phyloP scores from a whole-genome alignment of 1,139 yeast genomes.

The Nakaseomyces uthaithaninus region DNA sequence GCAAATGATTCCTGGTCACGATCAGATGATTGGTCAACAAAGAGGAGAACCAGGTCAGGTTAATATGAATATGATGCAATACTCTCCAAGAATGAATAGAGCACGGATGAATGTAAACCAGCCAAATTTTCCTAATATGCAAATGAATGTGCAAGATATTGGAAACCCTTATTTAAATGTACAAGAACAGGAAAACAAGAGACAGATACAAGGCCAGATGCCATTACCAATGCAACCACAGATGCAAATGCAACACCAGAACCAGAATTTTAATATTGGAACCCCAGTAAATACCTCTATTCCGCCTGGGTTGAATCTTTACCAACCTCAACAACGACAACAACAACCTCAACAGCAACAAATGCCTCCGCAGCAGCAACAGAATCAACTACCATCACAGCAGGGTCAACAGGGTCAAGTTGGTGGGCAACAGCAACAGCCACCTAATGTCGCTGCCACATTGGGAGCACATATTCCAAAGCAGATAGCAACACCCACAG shows the following conservation, averaged over 20 bases:
- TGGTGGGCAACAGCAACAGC: conserved; percentile 8
- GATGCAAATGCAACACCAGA: conserved; percentile 6
- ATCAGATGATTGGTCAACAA: conserved; percentile 23
- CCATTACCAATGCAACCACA: conserved; percentile 4
- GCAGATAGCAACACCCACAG: conserved; percentile 10
- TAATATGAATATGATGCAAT: conserved; percentile 6
- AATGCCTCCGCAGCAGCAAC: conserved; percentile 8
- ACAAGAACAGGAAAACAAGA: conserved; percentile 6
- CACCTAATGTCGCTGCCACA: conserved; percentile 2
- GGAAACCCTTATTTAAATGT: conserved; percentile 5
- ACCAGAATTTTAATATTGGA: conserved; percentile 3
- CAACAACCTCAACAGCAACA: conserved; percentile 11
- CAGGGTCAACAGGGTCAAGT: conserved; percentile 4
- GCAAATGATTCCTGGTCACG: conserved; percentile 25
- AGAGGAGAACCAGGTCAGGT: conserved; percentile 1
- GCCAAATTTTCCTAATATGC: conserved; percentile 6
- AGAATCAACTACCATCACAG: conserved; percentile 8
- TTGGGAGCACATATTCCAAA: conserved; percentile 14
- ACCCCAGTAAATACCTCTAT: conserved; percentile 2
- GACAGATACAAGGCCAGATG: conserved; percentile 3
- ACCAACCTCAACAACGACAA: conserved; percentile 13
- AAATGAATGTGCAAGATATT: conserved; percentile 1
- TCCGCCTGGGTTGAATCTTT: conserved; percentile 8
- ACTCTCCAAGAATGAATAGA: conserved; percentile 24
- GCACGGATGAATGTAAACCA: conserved; percentile 20